Conservation (phyloP, 805 yeast genomes). For the Clavispora santaluciae region DNA sequence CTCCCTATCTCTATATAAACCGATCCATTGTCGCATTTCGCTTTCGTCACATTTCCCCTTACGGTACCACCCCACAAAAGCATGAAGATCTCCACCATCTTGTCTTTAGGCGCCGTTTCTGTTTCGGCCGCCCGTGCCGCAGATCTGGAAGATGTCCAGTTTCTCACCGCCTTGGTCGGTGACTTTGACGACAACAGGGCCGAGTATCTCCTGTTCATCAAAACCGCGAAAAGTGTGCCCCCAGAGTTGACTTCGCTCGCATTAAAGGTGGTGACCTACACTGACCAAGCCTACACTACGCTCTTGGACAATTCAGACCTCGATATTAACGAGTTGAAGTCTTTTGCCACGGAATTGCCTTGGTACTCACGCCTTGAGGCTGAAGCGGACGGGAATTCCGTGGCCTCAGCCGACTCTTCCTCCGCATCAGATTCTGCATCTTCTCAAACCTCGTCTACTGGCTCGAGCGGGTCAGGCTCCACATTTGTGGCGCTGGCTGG, state of each 20-base stretch:
- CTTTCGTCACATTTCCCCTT: background rate
- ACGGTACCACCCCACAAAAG: constrained; percentile 1
- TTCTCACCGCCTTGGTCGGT: constrained; percentile 33
- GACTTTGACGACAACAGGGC: constrained; percentile 28
- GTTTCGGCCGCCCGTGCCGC: constrained; percentile 7
- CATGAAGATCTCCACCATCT: constrained; percentile 18
- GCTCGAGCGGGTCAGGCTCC: background rate
- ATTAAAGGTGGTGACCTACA: constrained; percentile 32
- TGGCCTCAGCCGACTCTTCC: constrained; percentile 7
- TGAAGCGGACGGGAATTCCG: constrained; percentile 13
- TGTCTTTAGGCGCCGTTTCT: constrained; percentile 7
- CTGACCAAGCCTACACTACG: constrained; percentile 43
- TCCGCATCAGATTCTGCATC: constrained; percentile 6
- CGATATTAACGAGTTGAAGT: constrained; percentile 20
- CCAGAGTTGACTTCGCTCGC: constrained; percentile 28
- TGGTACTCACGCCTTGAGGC: constrained; percentile 28
- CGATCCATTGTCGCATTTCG: background rate
- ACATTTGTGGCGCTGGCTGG: constrained; percentile 23
- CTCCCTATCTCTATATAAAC: background rate
- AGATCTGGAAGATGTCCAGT: constrained; percentile 10
- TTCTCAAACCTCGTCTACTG: background rate
- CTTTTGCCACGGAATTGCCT: constrained; percentile 29
- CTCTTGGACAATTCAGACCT: constrained; percentile 20
- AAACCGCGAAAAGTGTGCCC: constrained; percentile 24
- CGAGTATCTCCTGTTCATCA: constrained; percentile 30